Conservation (phyloP, 768 basidiomycete genomes). For the Auriscalpium microsporum region DNA sequence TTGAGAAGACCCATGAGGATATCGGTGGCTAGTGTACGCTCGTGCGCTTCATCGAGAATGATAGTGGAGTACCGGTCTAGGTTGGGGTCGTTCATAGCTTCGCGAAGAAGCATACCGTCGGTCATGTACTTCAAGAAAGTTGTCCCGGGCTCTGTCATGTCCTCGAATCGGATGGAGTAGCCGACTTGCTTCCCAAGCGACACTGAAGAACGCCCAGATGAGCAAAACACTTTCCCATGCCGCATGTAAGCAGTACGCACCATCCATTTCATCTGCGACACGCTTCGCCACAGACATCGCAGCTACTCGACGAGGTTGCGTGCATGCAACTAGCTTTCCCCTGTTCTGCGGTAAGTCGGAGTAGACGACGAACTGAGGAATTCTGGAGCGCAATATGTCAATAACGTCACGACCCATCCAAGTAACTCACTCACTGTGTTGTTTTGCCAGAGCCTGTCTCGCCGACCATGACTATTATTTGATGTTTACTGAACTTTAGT, state of each 20-base stretch:
- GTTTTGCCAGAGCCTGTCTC: slow-evolving; percentile 97
- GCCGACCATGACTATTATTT: slow-evolving; percentile 86
- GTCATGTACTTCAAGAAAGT: slow-evolving; percentile 99
- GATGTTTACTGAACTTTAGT: slow-evolving; percentile 60
- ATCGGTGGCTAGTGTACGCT: slow-evolving; percentile 95
- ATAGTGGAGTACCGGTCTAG: slow-evolving; percentile 91
- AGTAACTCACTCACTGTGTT: slow-evolving; percentile 58
- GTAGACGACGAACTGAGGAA: slow-evolving; percentile 93
- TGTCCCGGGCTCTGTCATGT: slow-evolving; percentile 81
- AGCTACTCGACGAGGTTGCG: slow-evolving; percentile 92
- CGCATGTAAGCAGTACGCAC: slow-evolving; percentile 35
- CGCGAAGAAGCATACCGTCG: slow-evolving; percentile 97
- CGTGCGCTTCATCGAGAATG: slow-evolving; percentile 98
- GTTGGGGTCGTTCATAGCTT: slow-evolving; percentile 94
- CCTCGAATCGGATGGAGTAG: slow-evolving; percentile 97
- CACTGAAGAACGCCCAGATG: slow-evolving; percentile 37
- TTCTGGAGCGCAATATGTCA: slow-evolving; percentile 38
- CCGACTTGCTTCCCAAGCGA: slow-evolving; percentile 91
- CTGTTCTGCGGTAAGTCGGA: slow-evolving; percentile 87
- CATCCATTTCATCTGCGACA: slow-evolving; percentile 99
- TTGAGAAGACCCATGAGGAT: slow-evolving; percentile 98
- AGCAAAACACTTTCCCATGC: too few relatives aligned
- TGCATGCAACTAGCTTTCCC: slow-evolving; percentile 91
- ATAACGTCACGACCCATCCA: background rate
- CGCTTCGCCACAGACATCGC: slow-evolving; percentile 98